These are phyloP conservation scores for Xylaria longipes DNA, from an alignment of 495 filamentous ascomycete genomes.

Conservation along the genomic window DNA sequence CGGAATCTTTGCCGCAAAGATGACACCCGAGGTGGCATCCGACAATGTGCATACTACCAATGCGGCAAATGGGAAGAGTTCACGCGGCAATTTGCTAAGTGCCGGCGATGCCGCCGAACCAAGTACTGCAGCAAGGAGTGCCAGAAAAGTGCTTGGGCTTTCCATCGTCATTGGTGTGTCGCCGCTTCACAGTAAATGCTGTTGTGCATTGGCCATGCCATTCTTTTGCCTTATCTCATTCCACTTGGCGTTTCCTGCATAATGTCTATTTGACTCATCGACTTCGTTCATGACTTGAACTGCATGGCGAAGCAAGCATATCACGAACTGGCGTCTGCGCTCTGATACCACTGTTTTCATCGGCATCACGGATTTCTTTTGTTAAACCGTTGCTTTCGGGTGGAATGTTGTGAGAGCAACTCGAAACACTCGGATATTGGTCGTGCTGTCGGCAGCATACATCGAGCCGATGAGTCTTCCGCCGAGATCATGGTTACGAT, in stretches of 20 bases:
- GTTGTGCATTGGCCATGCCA: constrained; percentile 25
- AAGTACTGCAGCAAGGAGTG: constrained; percentile 99
- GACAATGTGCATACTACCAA: constrained; percentile 96
- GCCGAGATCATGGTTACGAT: not conserved
- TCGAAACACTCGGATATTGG: not conserved
- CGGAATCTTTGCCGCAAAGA: constrained; percentile 98
- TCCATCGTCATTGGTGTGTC: constrained; percentile 96
- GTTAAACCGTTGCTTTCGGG: constrained; percentile 19
- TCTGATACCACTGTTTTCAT: constrained; percentile 46
- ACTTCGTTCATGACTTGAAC: constrained; percentile 44
- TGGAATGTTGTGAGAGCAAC: constrained; percentile 14
- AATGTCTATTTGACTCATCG: constrained; percentile 45
- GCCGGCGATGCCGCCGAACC: constrained; percentile 91
- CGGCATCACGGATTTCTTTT: constrained; percentile 44
- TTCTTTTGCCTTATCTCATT: constrained; percentile 41
- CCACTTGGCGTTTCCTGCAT: constrained; percentile 43
- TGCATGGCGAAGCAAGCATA: constrained; percentile 49
- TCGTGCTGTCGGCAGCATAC: constrained; percentile 12
- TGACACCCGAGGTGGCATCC: constrained; percentile 88
- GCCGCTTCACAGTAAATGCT: constrained; percentile 64
- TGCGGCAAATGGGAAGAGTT: constrained; percentile 98
- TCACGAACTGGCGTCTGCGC: constrained; percentile 45
- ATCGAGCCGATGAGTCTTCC: constrained; percentile 2
- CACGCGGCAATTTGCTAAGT: constrained; percentile 96
- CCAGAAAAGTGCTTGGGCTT: constrained; percentile 98